phyloP scores from a whole-genome alignment of 208 protist genomes.

The Trypanosoma grayi region DNA sequence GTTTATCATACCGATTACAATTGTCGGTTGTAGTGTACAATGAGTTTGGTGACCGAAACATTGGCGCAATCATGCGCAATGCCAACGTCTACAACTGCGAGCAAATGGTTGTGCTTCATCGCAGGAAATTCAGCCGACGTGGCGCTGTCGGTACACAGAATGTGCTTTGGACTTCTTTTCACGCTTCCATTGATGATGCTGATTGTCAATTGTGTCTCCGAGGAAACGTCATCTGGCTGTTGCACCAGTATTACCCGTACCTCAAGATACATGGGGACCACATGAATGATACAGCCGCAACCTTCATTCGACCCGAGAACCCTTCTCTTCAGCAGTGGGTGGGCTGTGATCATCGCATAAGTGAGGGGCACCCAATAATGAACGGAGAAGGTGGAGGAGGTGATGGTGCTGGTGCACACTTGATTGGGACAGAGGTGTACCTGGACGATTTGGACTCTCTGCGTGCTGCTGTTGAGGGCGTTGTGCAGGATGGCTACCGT shows the following conservation, averaged over 20 bases:
- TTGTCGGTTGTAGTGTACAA: conserved; percentile 71
- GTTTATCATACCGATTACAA: conserved; percentile 47
- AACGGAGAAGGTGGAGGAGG: neutral
- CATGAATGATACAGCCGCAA: neutral
- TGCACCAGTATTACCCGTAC: conserved; percentile 82
- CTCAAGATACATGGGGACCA: conserved; percentile 30
- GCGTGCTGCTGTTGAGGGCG: conserved; percentile 27
- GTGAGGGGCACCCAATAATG: conserved; percentile 38
- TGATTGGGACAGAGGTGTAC: conserved; percentile 38
- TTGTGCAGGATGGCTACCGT: conserved; percentile 17
- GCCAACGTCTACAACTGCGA: conserved; percentile 84
- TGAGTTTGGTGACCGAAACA: conserved; percentile 79
- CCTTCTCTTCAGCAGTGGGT: conserved; percentile 33
- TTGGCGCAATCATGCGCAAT: conserved; percentile 80
- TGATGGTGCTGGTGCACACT: conserved; percentile 20
- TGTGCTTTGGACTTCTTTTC: conserved; percentile 37
- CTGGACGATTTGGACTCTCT: conserved; percentile 44
- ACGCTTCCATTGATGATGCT: conserved; percentile 11
- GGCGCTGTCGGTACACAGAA: conserved; percentile 76
- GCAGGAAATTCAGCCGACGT: conserved; percentile 63
- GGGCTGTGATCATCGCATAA: conserved; percentile 31
- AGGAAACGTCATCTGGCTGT: conserved; percentile 58
- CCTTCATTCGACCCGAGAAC: conserved; percentile 54
- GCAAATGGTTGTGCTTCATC: conserved; percentile 54
- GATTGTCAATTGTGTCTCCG: conserved; percentile 20